A percentile compares a stretch with the other conserved stretches of the same genome.
Conservation (phyloP, 768 basidiomycete species). For the Podaxis sp. region DNA sequence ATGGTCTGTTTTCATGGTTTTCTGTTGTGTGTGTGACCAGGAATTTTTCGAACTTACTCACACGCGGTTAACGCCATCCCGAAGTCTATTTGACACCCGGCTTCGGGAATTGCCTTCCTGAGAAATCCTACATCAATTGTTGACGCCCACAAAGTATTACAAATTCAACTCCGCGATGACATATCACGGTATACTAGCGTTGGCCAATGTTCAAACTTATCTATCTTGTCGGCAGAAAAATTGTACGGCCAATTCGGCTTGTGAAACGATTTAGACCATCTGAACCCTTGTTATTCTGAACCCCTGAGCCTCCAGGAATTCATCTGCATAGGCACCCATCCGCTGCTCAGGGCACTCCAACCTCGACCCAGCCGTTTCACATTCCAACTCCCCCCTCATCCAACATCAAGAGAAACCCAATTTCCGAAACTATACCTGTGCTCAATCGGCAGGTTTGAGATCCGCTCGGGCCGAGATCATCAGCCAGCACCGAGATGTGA, state of each 20-base stretch:
- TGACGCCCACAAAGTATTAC: conserved; percentile 14
- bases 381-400: not conserved
- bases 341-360: not conserved
- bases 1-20: not conserved
- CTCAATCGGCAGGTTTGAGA: too few relatives aligned
- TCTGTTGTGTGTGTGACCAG: not conserved
- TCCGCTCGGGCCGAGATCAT: conserved; percentile 8
- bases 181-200: not conserved
- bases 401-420: not conserved
- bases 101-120: conserved; percentile 6
- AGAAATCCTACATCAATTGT: conserved; percentile 6
- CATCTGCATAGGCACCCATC: not conserved
- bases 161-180: conserved; percentile 8
- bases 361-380: not conserved
- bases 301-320: too few relatives aligned
- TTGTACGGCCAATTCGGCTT: not conserved
- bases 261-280: too few relatives aligned
- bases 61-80: conserved; percentile 12
- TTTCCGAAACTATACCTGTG: not conserved
- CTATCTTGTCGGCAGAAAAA: not conserved
- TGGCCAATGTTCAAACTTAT: not conserved
- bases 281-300: too few relatives aligned
- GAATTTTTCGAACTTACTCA: conserved; percentile 5
- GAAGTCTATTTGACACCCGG: conserved; percentile 10
- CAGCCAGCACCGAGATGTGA: not conserved